These are phyloP conservation scores for Aspergillus sojae DNA, from an alignment of 2,329 filamentous ascomycete species.

Conservation along the genomic window DNA sequence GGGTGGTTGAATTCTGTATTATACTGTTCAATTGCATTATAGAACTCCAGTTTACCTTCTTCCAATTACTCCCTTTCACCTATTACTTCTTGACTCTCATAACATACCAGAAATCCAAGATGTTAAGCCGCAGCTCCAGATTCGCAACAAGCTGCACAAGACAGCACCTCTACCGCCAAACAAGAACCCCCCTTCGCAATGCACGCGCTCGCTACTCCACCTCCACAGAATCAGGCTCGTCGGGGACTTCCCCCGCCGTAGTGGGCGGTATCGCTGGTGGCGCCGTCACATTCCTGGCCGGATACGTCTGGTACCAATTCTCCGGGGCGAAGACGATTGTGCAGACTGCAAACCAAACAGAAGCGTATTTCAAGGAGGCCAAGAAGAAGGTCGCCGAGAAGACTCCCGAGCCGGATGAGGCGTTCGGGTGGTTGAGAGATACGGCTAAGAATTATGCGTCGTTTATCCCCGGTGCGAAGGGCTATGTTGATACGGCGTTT, in stretches of 20 bases:
- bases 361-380: slow-evolving; percentile 62
- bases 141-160: slow-evolving; percentile 8
- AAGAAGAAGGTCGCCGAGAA: slow-evolving; percentile 63
- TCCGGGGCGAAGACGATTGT: slow-evolving; percentile 55
- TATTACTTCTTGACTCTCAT: background rate
- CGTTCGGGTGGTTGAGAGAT: slow-evolving; percentile 65
- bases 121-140: slow-evolving; percentile 11
- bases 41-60: background rate
- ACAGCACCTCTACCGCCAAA: slow-evolving; percentile 12
- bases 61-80: background rate
- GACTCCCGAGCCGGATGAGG: slow-evolving; percentile 68
- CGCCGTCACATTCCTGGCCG: slow-evolving; percentile 48
- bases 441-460: slow-evolving; percentile 69
- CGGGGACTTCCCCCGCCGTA: slow-evolving; percentile 35
- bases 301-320: slow-evolving; percentile 58
- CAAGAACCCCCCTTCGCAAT: slow-evolving; percentile 11
- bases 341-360: slow-evolving; percentile 56
- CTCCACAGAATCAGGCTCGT: slow-evolving; percentile 21
- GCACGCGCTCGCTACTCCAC: slow-evolving; percentile 34
- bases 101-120: background rate
- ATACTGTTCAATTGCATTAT: background rate
- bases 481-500: slow-evolving; percentile 71
- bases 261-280: slow-evolving; percentile 56
- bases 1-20: too few relatives aligned
- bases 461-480: slow-evolving; percentile 71